Base-by-base conservation (phyloP, 2,329 filamentous ascomycete genomes). In the Ceratocystis huliohia region DNA sequence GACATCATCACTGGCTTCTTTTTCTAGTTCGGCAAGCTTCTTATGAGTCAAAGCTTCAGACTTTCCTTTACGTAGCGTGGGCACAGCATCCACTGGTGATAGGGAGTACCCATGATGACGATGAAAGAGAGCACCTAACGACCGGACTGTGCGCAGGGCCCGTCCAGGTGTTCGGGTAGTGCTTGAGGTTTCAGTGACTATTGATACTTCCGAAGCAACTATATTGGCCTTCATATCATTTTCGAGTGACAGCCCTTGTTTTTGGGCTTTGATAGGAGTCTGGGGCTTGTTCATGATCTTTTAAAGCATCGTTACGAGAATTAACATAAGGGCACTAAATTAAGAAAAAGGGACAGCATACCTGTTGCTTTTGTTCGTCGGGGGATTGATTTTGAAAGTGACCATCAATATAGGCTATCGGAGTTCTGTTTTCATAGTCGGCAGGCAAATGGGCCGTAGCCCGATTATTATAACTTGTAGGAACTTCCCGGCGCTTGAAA, bases 71-170 rank as follows among this genome's bases (percentile, higher is more conserved):
- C 28, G 64, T 22, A 63, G 37, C 17, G 66, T 37, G 22, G 64
- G 66, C 22, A 61, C 44, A 44, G 53, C 20, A 15, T 59, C 13
- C 17, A 37, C 6, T 50, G 7, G 63, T n/a, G 37, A 41, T 28
- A 41, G 28, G 5, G 64, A 68, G 20, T 59, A 17, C 7, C 33
- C 33, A n/a, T 61, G 61, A 25, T 65, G 59, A n/a, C 66, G 66
- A 41, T 68, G 64, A 37, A 68, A 66, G 41, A 66, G 61, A 30
- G 66, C 63, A 37, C 64, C 63, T 41, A 68, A 37, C 41, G 66
- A 68, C 5, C 64, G 48, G 10, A 66, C 66, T 37, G 59, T 66
- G 28, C 66, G 66, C 15, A 68, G 41, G 20, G 59, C 66, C 10
- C 63, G 37, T 20, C 46, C 66, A 15, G 64, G 66, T 15, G 59